phyloP scores from a whole-genome alignment of 306 rosid genomes.

The Vigna reflexopilosa region DNA sequence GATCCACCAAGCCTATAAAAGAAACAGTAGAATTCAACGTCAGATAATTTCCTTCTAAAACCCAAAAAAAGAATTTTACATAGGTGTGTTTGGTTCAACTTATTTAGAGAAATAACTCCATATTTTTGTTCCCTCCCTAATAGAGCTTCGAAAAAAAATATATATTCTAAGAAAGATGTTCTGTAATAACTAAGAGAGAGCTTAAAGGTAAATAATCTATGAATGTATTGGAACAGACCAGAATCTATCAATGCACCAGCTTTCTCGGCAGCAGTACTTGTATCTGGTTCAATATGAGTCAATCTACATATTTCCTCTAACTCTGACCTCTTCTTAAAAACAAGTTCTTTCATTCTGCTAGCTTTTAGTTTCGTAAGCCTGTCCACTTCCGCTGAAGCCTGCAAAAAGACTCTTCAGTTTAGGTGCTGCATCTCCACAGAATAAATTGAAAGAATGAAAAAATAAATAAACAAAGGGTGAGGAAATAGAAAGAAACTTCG shows the following conservation, averaged over 20 bases:
- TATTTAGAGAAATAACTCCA: not conserved
- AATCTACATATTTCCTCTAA: constrained; percentile 86
- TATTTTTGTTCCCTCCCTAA: not conserved
- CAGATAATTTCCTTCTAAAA: constrained; percentile 9
- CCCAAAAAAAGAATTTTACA: not conserved
- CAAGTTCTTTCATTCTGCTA: constrained; percentile 97
- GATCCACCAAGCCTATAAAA: constrained; percentile 80
- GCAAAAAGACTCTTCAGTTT: constrained; percentile 34
- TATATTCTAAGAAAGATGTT: not conserved
- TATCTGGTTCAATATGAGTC: constrained; percentile 86
- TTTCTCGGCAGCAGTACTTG: constrained; percentile 88
- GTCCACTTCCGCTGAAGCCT: constrained; percentile 93
- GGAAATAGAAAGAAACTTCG: constrained; percentile 28
- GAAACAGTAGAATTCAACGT: constrained; percentile 8
- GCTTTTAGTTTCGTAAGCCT: constrained; percentile 87
- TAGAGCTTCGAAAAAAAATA: not conserved
- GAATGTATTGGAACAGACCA: constrained; percentile 53
- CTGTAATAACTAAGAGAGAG: not conserved
- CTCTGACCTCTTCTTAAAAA: constrained; percentile 84
- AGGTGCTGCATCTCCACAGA: constrained; percentile 20
- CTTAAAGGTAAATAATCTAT: constrained; percentile 12
- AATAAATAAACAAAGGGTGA: not conserved
- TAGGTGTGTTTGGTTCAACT: constrained; percentile 5
- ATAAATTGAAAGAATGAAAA: not conserved
- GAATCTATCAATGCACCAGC: constrained; percentile 93